Percentiles rank a stretch among this genome's conserved stretches.
Conservation (phyloP, 2,329 filamentous ascomycete species). For the Apiospora koreana region DNA sequence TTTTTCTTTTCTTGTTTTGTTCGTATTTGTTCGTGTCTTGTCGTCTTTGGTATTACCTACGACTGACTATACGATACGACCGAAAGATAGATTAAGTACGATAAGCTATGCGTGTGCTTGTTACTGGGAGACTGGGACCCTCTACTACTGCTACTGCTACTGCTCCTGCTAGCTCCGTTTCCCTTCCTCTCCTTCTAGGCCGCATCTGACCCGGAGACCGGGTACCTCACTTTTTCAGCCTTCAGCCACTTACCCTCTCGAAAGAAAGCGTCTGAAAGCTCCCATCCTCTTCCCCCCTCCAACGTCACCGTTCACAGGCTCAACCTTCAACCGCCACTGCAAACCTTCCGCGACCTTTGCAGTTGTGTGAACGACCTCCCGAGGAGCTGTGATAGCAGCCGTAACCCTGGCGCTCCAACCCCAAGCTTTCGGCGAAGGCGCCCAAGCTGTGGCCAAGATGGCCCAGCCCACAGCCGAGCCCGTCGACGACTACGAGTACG, state of each 20-base stretch:
- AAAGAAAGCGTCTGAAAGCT: background rate
- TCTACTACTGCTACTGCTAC: no score
- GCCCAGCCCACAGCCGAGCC: slow-evolving; percentile 67
- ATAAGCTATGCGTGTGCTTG: background rate
- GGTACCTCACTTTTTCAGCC: background rate
- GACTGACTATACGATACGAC: background rate
- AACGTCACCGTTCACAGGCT: background rate
- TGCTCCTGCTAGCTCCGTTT: background rate
- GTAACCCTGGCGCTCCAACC: slow-evolving; percentile 66
- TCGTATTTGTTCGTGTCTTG: no score
- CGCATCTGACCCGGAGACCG: background rate
- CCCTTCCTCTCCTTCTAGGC: background rate
- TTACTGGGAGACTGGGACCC: no score
- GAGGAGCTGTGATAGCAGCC: slow-evolving; percentile 25
- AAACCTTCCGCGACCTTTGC: slow-evolving; percentile 13
- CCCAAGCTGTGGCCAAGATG: slow-evolving; percentile 69
- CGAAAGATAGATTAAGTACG: no score
- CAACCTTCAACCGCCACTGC: background rate
- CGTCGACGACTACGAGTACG: slow-evolving; percentile 68
- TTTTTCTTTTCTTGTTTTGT: no score
- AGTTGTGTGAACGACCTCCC: slow-evolving; percentile 7
- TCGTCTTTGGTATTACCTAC: background rate
- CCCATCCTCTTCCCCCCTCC: background rate
- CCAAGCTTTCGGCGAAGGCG: slow-evolving; percentile 62
- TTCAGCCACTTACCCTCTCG: background rate